phyloP scores from a whole-genome alignment of 2,329 filamentous ascomycete genomes.

The Sphaerulina vaccinii region DNA sequence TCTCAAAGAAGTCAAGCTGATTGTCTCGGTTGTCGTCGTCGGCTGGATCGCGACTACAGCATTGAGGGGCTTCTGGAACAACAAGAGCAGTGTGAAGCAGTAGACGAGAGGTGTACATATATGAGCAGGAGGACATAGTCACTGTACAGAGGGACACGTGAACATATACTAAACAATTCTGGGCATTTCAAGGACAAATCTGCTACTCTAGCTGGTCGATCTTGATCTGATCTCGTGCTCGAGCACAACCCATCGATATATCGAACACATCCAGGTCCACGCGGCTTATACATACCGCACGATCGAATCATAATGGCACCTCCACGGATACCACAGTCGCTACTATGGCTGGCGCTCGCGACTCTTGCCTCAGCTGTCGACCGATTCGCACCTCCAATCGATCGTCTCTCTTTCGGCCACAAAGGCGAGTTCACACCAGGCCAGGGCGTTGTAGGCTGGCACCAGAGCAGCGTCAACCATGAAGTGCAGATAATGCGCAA shows the following conservation, averaged over 20 bases:
- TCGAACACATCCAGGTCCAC: too few species aligned
- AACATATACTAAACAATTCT: too few species aligned
- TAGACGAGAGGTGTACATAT: conserved; percentile 1
- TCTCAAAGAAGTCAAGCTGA: conserved; percentile 52
- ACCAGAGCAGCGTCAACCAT: conserved; percentile 55
- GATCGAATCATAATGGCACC: conserved; percentile 3
- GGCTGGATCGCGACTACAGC: conserved; percentile 36
- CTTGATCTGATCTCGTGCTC: too few species aligned
- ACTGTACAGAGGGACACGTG: too few species aligned
- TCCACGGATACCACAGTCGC: conserved; percentile 16
- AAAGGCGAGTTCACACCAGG: conserved; percentile 66
- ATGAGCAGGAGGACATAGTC: not conserved
- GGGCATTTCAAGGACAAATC: too few species aligned
- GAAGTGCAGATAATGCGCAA: conserved; percentile 71
- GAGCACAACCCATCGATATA: too few species aligned
- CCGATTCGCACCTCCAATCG: conserved; percentile 28
- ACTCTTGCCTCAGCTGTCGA: conserved; percentile 26
- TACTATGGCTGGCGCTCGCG: conserved; percentile 29
- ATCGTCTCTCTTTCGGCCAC: conserved; percentile 69
- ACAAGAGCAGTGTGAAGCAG: conserved; percentile 16
- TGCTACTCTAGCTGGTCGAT: too few species aligned
- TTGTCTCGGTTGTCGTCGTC: conserved; percentile 50
- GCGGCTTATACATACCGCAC: too few species aligned
- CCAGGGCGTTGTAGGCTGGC: conserved; percentile 57
- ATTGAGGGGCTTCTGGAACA: conserved; percentile 24